A percentile compares a stretch with the other conserved stretches of the same genome.
Conservation (phyloP, 495 filamentous ascomycete species). For the Tuber brumale region DNA sequence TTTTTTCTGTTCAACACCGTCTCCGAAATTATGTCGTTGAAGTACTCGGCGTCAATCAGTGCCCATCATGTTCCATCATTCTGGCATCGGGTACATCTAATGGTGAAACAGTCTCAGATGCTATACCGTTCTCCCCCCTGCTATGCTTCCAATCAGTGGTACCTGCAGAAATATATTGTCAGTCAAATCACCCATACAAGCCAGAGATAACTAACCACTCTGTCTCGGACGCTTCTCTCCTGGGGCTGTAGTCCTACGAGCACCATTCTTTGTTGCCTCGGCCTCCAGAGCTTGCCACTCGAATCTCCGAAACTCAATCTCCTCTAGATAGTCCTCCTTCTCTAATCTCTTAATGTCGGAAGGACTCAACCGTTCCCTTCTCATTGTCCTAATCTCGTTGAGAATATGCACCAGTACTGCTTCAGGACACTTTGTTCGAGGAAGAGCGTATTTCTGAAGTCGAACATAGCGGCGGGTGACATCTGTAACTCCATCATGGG, state of each 20-base stretch:
- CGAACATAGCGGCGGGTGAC: constrained; percentile 94
- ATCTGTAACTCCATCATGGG: constrained; percentile 87
- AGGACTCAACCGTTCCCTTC: constrained; percentile 70
- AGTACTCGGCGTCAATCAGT: constrained; percentile 9
- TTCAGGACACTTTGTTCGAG: constrained; percentile 70
- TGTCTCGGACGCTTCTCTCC: constrained; percentile 38
- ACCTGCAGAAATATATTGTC: constrained; percentile 28
- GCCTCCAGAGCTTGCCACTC: constrained; percentile 14
- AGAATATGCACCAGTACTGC: constrained; percentile 83
- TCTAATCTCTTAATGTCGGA: constrained; percentile 72
- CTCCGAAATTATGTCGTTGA: not conserved
- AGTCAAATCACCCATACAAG: not conserved
- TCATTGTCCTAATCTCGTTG: constrained; percentile 76
- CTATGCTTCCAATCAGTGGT: constrained; percentile 34
- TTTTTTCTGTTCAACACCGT: constrained; percentile 13
- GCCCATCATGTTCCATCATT: constrained; percentile 38
- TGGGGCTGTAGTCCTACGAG: not conserved
- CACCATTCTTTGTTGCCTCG: constrained; percentile 20
- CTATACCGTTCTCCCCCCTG: constrained; percentile 30
- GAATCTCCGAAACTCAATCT: constrained; percentile 59
- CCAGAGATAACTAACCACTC: constrained; percentile 30
- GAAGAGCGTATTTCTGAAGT: constrained; percentile 62
- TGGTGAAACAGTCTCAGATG: constrained; percentile 17
- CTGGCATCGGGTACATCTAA: constrained; percentile 34
- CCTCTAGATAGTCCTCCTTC: constrained; percentile 83